A percentile compares a stretch with the other conserved stretches of the same genome.
Evolutionary conservation across 768 basidiomycete species (phyloP).

Genomic region (Leccinum olivaceopallidum): DNA sequence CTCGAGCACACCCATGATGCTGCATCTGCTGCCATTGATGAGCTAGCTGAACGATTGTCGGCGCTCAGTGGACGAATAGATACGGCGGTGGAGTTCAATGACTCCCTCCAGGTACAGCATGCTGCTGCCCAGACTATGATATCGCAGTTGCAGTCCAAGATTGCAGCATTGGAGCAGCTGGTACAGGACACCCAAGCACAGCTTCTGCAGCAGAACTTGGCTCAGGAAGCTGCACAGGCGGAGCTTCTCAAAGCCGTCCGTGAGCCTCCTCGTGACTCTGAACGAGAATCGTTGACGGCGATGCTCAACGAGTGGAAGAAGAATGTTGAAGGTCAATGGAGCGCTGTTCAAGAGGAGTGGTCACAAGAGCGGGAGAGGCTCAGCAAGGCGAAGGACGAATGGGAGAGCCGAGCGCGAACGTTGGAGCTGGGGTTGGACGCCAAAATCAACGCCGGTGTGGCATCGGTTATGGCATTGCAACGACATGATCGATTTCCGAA

Average conservation of each 20-base stretch:
- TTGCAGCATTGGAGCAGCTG: slow-evolving; percentile 64
- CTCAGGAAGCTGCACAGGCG: slow-evolving; percentile 37
- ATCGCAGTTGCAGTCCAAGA: slow-evolving; percentile 64
- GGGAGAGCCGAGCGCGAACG: slow-evolving; percentile 61
- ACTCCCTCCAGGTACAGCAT: slow-evolving; percentile 76
- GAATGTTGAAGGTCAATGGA: slow-evolving; percentile 79
- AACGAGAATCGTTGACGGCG: slow-evolving; percentile 51
- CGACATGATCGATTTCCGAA: slow-evolving; percentile 40
- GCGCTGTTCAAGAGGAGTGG: slow-evolving; percentile 79
- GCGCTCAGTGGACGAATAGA: slow-evolving; percentile 71
- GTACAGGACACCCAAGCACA: slow-evolving; percentile 51
- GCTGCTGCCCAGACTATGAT: slow-evolving; percentile 75
- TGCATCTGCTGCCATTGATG: slow-evolving; percentile 44
- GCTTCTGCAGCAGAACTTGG: slow-evolving; percentile 37
- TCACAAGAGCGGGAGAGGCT: slow-evolving; percentile 76
- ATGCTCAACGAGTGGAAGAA: slow-evolving; percentile 75
- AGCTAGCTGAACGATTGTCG: slow-evolving; percentile 63
- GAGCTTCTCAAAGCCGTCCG: slow-evolving; percentile 35
- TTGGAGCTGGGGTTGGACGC: slow-evolving; percentile 57
- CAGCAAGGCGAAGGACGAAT: slow-evolving; percentile 72
- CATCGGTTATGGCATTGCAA: slow-evolving; percentile 32
- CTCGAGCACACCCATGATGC: slow-evolving; percentile 22
- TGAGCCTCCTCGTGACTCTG: slow-evolving; percentile 36
- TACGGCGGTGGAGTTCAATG: slow-evolving; percentile 71
- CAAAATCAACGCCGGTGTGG: slow-evolving; percentile 37